These are phyloP conservation scores for Dicorynia guianensis DNA, from an alignment of 306 rosid species.

Conservation along the genomic window DNA sequence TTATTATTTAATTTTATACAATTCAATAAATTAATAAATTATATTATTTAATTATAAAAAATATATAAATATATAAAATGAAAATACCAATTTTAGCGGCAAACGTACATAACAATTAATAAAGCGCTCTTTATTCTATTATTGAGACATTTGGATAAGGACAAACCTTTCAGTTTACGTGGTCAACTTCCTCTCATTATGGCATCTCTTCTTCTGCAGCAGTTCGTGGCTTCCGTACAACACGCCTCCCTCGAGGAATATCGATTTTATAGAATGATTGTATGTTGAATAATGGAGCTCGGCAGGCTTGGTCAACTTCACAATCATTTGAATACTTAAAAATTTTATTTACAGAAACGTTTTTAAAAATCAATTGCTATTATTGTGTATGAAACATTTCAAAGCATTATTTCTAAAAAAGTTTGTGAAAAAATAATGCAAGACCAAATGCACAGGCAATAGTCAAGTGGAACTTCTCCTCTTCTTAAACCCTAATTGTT, in stretches of 20 bases:
- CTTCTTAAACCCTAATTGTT: neutral
- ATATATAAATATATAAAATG: too few relatives aligned
- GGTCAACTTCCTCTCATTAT: slow-evolving; percentile 19
- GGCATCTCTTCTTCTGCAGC: slow-evolving; percentile 22
- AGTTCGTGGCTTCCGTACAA: slow-evolving; percentile 15
- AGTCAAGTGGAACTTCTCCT: neutral
- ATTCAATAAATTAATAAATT: too few relatives aligned
- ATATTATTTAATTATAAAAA: too few relatives aligned
- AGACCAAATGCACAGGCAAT: neutral
- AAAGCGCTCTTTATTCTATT: slow-evolving; percentile 19
- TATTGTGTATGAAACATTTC: neutral
- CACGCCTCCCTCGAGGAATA: slow-evolving; percentile 11
- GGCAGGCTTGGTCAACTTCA: too few relatives aligned
- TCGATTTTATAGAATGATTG: neutral
- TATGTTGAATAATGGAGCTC: too few relatives aligned
- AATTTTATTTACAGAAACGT: too few relatives aligned
- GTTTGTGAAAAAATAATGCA: neutral
- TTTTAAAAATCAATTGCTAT: neutral
- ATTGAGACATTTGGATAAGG: slow-evolving; percentile 42
- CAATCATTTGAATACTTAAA: too few relatives aligned
- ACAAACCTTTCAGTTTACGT: neutral
- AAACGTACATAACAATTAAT: too few relatives aligned
- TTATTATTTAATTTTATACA: too few relatives aligned
- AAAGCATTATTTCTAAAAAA: neutral
- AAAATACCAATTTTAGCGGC: too few relatives aligned